Evolutionary conservation across 805 yeast genomes (phyloP).

Genomic region (Yarrowia keelungensis): DNA sequence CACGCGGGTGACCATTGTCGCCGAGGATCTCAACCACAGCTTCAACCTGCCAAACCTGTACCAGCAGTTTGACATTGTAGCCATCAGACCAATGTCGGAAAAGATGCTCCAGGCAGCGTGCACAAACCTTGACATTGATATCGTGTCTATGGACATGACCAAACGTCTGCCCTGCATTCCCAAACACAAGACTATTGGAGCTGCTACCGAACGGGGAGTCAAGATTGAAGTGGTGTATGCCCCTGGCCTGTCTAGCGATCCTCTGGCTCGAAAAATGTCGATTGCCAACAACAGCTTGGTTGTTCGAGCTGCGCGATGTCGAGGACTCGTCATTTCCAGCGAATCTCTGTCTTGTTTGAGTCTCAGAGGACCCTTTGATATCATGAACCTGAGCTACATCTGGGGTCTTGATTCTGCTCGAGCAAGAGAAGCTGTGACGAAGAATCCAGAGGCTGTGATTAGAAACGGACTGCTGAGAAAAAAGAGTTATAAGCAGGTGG

Average conservation of each 20-base stretch:
- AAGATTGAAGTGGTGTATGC: constrained; percentile 77
- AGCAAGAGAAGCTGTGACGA: constrained; percentile 64
- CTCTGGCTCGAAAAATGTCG: constrained; percentile 61
- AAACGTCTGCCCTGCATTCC: constrained; percentile 74
- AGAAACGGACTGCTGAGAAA: constrained; percentile 76
- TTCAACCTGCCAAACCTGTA: constrained; percentile 59
- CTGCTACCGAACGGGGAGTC: constrained; percentile 83
- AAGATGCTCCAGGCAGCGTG: constrained; percentile 78
- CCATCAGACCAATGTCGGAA: constrained; percentile 82
- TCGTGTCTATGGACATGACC: constrained; percentile 74
- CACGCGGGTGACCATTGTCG: constrained; percentile 74
- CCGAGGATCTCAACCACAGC: constrained; percentile 79
- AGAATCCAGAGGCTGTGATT: constrained; percentile 67
- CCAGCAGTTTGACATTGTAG: constrained; percentile 74
- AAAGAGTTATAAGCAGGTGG: constrained; percentile 78
- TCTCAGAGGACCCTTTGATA: constrained; percentile 72
- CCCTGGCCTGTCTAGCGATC: constrained; percentile 43
- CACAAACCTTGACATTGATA: constrained; percentile 77
- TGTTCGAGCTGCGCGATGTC: constrained; percentile 77
- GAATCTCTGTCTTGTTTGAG: constrained; percentile 66
- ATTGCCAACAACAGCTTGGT: constrained; percentile 76
- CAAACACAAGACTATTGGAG: constrained; percentile 82
- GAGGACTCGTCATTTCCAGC: constrained; percentile 80
- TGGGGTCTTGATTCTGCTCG: constrained; percentile 74
- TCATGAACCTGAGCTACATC: constrained; percentile 66